Conservation (phyloP, 768 basidiomycete genomes). For the Boletus vinaceobasis region DNA sequence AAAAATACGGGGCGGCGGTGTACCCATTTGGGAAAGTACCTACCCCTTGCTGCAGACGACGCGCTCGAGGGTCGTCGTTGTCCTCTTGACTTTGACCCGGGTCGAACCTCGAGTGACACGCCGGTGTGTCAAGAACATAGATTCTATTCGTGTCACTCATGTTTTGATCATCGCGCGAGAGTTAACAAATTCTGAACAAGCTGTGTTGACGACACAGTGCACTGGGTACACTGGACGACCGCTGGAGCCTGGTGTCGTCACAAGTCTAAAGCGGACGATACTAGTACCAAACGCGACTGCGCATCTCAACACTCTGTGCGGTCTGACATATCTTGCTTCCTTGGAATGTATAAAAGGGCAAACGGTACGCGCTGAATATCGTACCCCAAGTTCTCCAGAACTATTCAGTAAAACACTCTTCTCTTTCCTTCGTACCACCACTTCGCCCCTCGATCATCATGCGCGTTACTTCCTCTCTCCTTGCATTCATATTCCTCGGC, state of each 20-base stretch:
- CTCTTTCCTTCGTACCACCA: not conserved
- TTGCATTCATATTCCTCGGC: not conserved
- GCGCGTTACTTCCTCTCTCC: constrained; percentile 1
- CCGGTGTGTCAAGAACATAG: too few species aligned
- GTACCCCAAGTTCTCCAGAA: not conserved
- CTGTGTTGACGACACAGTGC: not conserved
- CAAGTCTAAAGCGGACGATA: not conserved
- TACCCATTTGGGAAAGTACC: not conserved
- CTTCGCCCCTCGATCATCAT: not conserved
- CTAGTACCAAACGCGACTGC: not conserved
- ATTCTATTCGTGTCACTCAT: not conserved
- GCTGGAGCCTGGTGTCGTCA: not conserved
- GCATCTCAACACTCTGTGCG: not conserved
- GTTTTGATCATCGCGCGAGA: not conserved
- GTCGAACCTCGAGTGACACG: not conserved
- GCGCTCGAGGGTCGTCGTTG: not conserved
- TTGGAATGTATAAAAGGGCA: not conserved
- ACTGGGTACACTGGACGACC: too few species aligned
- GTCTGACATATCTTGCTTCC: not conserved
- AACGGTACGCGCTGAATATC: not conserved
- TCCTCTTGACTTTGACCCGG: not conserved
- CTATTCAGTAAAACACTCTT: not conserved
- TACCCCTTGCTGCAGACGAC: not conserved
- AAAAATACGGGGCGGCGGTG: too few species aligned
- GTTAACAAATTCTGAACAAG: not conserved